Percentiles rank a stretch among this genome's conserved stretches.
Conservation (phyloP, 257 asterid genomes). For the Galeopsis tetrahit region DNA sequence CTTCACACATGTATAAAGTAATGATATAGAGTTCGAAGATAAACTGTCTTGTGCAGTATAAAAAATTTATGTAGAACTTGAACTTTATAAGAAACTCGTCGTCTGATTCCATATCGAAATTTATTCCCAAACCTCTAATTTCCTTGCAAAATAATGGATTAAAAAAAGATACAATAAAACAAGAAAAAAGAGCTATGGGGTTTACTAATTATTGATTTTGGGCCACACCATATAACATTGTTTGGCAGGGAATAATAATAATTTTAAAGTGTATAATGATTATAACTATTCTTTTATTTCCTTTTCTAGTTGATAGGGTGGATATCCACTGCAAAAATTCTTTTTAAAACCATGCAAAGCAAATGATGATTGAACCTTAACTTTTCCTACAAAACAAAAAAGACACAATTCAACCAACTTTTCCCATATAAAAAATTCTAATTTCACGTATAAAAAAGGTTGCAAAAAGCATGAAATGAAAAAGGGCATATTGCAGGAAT, state of each 20-base stretch:
- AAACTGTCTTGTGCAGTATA: no score
- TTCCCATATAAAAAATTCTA: conserved; percentile 32
- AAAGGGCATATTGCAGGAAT: conserved; percentile 17
- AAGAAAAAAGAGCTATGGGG: background rate
- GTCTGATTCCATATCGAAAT: no score
- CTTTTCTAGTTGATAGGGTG: conserved; percentile 40
- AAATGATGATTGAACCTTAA: conserved; percentile 40
- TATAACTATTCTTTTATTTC: conserved; percentile 12
- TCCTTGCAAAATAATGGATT: background rate
- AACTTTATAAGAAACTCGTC: no score
- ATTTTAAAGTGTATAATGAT: conserved; percentile 36
- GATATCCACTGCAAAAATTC: conserved; percentile 36
- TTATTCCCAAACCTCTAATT: background rate
- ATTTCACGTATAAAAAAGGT: conserved; percentile 25
- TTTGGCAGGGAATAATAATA: conserved; percentile 45
- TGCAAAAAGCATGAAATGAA: conserved; percentile 30
- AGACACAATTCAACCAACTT: conserved; percentile 23
- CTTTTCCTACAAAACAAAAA: conserved; percentile 32
- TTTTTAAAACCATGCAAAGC: conserved; percentile 37
- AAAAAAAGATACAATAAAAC: background rate
- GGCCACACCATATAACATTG: conserved; percentile 61
- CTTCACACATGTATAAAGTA: no score
- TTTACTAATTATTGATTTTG: conserved; percentile 41
- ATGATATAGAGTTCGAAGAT: no score
- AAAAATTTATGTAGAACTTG: no score